Base-by-base conservation (phyloP, 768 basidiomycete species). In the Mycena amicta region DNA sequence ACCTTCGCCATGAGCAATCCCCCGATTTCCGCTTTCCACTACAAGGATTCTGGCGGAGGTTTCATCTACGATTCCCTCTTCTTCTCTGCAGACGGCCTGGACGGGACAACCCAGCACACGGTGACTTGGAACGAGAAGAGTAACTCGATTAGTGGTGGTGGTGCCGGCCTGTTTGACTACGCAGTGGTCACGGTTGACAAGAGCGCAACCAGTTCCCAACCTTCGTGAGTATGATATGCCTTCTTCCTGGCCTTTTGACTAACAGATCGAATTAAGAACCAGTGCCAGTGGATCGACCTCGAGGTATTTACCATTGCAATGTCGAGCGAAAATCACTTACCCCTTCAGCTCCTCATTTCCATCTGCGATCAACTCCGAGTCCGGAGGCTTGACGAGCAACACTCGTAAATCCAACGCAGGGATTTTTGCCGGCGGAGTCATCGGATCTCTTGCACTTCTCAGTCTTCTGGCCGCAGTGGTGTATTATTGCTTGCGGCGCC, bases 161-260 rank as follows among this genome's bases (percentile, higher is more conserved):
- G 33, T 8, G 33, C 33, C 33, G n/a, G n/a, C n/a, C n/a, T 49
- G 26, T 29, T 49, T 26, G 47, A 49, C 47, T 49, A 49, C 26
- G 47, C 47, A 23, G 47, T 49, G 47, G 47, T 49, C n/a, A 49
- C 47, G 23, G 27, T 49, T 6, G 47, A 49, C n/a, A n/a, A n/a
- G n/a, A n/a, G n/a, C n/a, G n/a, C n/a, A n/a, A n/a, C n/a, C n/a
- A n/a, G n/a, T n/a, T n/a, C n/a, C n/a, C n/a, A n/a, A n/a, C n/a
- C n/a, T n/a, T n/a, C 18, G 8, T 18, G 11, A 37, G 33, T 37
- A 37, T 37, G 33, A 37, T 8, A 37, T 18, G 11, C 18, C 18
- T 37, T 37, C 33, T 37, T 18, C 11, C 33, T 8, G 18, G 11
- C 33, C 33, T 8, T 37, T 18, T 8, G 18, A 37, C 11, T 37